phyloP scores from a whole-genome alignment of 306 rosid genomes.

The Pueraria montana region DNA sequence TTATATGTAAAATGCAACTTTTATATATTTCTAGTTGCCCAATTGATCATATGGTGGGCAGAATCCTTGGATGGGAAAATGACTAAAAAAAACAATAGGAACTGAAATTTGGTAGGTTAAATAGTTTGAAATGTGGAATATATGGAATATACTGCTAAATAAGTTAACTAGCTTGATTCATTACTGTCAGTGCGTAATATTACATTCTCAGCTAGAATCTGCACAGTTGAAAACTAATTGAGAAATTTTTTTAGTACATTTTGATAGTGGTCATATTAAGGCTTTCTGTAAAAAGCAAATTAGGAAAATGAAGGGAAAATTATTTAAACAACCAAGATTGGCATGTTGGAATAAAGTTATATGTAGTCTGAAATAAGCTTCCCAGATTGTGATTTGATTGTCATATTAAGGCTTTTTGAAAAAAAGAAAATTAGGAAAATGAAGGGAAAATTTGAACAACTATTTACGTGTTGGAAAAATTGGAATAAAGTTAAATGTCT shows the following conservation, averaged over 20 bases:
- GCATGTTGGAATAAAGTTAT: constrained; percentile 18
- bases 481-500: not conserved
- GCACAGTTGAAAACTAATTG: constrained; percentile 1
- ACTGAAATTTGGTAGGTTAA: not conserved
- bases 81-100: not conserved
- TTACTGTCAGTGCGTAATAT: constrained; percentile 3
- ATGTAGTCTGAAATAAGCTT: constrained; percentile 24
- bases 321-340: constrained; percentile 26
- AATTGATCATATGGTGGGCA: constrained; percentile 1
- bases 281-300: not conserved
- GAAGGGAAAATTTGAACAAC: not conserved
- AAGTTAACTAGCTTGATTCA: not conserved
- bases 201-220: constrained; percentile 19
- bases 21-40: constrained; percentile 10
- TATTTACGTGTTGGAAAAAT: constrained; percentile 13
- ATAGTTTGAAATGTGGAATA: constrained; percentile 18
- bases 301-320: constrained; percentile 1
- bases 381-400: not conserved
- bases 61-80: constrained; percentile 5
- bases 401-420: not conserved
- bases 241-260: not conserved
- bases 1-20: constrained; percentile 16
- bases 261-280: not conserved
- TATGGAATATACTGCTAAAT: not conserved
- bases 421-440: not conserved